These are phyloP conservation scores for Sphaerulina musiva DNA, from an alignment of 2,329 filamentous ascomycete species.

Conservation along the genomic window DNA sequence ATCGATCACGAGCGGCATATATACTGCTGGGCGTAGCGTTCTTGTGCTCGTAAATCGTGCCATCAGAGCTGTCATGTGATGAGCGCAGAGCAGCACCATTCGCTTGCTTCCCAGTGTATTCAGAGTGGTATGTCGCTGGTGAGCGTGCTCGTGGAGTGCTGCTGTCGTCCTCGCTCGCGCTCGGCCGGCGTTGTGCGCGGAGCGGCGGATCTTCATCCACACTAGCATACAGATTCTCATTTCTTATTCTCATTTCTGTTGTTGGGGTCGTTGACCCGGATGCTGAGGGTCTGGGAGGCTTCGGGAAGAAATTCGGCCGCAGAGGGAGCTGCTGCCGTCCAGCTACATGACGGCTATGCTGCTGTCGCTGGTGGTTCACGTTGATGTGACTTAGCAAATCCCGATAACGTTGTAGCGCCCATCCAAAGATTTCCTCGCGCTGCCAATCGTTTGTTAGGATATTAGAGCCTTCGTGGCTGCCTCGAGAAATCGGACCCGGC, in stretches of 20 bases:
- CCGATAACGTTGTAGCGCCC: slow-evolving; percentile 44
- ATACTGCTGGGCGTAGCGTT: slow-evolving; percentile 6
- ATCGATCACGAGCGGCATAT: slow-evolving; percentile 10
- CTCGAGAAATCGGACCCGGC: background rate
- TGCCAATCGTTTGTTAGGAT: slow-evolving; percentile 28
- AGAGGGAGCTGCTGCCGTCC: slow-evolving; percentile 38
- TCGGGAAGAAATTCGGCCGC: slow-evolving; percentile 56
- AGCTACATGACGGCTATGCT: slow-evolving; percentile 36
- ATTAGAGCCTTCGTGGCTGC: slow-evolving; percentile 28
- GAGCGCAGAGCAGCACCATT: slow-evolving; percentile 22
- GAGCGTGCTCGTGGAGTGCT: slow-evolving; percentile 17
- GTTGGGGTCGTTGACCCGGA: slow-evolving; percentile 41
- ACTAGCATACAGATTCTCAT: slow-evolving; percentile 1
- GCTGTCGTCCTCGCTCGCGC: slow-evolving; percentile 9
- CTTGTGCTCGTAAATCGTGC: background rate
- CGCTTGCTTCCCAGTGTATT: slow-evolving; percentile 7
- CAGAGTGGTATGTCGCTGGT: slow-evolving; percentile 10
- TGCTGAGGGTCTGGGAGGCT: slow-evolving; percentile 52
- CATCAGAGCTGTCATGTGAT: slow-evolving; percentile 22
- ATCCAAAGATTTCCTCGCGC: slow-evolving; percentile 42
- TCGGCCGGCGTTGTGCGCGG: background rate
- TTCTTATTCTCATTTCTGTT: slow-evolving; percentile 7
- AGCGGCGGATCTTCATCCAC: slow-evolving; percentile 14
- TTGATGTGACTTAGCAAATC: slow-evolving; percentile 45
- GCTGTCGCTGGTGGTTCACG: slow-evolving; percentile 38